Evolutionary conservation across 129 eudicot species (phyloP).

Genomic region (Dittrichia graveolens): DNA sequence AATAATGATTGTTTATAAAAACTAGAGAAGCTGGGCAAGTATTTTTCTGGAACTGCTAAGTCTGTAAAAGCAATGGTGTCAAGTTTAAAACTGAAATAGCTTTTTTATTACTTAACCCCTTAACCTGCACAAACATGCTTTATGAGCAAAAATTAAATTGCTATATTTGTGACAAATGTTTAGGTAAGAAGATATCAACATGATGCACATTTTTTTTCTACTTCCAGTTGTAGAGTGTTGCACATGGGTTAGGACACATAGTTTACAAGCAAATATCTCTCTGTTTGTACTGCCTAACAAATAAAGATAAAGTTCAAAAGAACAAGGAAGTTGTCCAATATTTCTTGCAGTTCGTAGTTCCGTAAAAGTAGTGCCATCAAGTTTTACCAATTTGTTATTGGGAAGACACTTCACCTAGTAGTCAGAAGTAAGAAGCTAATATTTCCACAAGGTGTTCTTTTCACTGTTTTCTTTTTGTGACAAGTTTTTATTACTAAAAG

Average conservation of each 20-base stretch:
- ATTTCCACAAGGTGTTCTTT: no score
- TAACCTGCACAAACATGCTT: not conserved
- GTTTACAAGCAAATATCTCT: constrained; percentile 10
- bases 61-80: no score
- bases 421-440: no score
- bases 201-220: not conserved
- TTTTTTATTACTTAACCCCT: not conserved
- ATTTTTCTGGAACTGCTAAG: no score
- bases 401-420: no score
- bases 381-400: not conserved
- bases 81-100: no score
- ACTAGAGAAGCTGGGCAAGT: not conserved
- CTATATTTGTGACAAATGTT: not conserved
- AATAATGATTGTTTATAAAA: not conserved
- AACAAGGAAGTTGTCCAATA: not conserved
- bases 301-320: not conserved
- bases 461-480: not conserved
- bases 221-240: constrained; percentile 4
- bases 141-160: not conserved
- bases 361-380: not conserved
- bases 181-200: not conserved
- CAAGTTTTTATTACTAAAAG: not conserved
- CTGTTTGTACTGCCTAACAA: not conserved
- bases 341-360: not conserved
- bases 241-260: constrained; percentile 9